Conservation (phyloP, 2,329 filamentous ascomycete genomes). For the Pseudogymnoascus sp. region DNA sequence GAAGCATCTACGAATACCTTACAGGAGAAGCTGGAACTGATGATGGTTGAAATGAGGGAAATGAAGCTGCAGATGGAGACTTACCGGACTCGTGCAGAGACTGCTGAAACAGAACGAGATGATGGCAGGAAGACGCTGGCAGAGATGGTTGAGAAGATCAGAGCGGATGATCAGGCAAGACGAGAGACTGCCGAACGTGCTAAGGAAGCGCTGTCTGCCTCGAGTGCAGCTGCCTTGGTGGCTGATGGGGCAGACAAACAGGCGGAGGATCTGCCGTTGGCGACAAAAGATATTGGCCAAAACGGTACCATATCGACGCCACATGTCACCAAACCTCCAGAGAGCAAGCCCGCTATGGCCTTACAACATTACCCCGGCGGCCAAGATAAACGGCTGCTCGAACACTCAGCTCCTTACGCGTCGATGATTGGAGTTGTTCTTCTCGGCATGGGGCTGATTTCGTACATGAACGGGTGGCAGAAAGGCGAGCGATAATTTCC, state of each 20-base stretch:
- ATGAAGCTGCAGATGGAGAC: slow-evolving; percentile 72
- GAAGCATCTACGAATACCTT: slow-evolving; percentile 39
- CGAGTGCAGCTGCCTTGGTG: neutral
- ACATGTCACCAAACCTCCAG: slow-evolving; percentile 8
- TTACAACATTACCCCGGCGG: slow-evolving; percentile 25
- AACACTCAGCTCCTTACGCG: slow-evolving; percentile 62
- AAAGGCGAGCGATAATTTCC: slow-evolving; percentile 23
- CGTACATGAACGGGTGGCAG: slow-evolving; percentile 78
- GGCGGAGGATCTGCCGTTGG: neutral
- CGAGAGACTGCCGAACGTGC: slow-evolving; percentile 9
- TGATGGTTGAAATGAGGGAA: slow-evolving; percentile 72
- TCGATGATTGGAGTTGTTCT: slow-evolving; percentile 77
- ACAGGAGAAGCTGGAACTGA: slow-evolving; percentile 64
- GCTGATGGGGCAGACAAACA: slow-evolving; percentile 11
- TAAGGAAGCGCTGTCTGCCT: slow-evolving; percentile 2
- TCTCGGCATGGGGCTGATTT: slow-evolving; percentile 76
- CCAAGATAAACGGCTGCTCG: slow-evolving; percentile 36
- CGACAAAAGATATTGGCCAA: neutral
- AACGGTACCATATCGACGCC: neutral
- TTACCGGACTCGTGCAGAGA: slow-evolving; percentile 70
- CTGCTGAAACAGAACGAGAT: slow-evolving; percentile 69
- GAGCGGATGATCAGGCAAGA: slow-evolving; percentile 53
- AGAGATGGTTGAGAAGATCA: slow-evolving; percentile 80
- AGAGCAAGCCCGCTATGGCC: neutral
- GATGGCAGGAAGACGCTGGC: slow-evolving; percentile 65